Evolutionary conservation across 2,329 filamentous ascomycete genomes (phyloP).

Genomic region (Ophiostoma ulmi): DNA sequence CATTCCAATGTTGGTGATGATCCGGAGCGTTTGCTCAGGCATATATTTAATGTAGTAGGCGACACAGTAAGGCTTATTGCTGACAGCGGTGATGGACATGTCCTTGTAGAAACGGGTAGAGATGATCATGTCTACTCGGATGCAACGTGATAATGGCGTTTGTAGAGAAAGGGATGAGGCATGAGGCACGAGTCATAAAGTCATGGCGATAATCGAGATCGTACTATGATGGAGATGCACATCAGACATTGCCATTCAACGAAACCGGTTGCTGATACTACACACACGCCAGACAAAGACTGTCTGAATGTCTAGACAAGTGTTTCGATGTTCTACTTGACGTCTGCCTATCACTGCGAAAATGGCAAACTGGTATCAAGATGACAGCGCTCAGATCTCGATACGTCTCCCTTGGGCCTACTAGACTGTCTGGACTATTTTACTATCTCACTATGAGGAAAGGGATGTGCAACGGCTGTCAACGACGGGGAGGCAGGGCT

Average conservation of each 20-base stretch:
- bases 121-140: background rate
- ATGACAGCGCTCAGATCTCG: slow-evolving; percentile 1
- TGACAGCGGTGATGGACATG: background rate
- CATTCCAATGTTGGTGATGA: slow-evolving; percentile 2
- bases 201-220: background rate
- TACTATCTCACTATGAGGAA: background rate
- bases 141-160: background rate
- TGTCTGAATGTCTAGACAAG: background rate
- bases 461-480: background rate
- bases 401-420: background rate
- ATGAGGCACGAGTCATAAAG: background rate
- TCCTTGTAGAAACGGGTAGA: background rate
- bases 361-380: background rate
- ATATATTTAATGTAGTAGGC: background rate
- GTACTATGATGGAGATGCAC: background rate
- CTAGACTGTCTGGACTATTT: background rate
- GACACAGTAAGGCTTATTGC: background rate
- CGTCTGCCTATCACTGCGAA: background rate
- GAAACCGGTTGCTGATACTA: background rate
- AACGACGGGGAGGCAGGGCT: background rate
- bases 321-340: background rate
- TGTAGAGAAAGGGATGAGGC: background rate
- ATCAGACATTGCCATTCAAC: background rate
- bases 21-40: slow-evolving; percentile 4
- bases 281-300: background rate